phyloP scores from a whole-genome alignment of 371 early-diverging fungal genomes.

The Choanephora cucurbitarum region DNA sequence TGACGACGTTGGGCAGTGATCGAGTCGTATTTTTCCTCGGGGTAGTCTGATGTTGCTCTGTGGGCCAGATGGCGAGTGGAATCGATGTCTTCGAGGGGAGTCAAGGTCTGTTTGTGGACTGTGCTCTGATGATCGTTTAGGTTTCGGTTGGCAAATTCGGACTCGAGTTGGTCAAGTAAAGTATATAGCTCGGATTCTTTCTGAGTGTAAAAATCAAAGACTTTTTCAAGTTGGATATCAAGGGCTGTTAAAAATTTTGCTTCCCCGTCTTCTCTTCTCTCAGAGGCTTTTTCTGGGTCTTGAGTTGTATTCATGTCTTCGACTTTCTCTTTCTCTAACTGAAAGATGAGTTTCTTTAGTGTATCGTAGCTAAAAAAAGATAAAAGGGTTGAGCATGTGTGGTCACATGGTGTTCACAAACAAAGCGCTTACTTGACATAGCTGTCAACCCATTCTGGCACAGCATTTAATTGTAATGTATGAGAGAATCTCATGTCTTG shows the following conservation, averaged over 20 bases:
- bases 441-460: slow-evolving; percentile 89
- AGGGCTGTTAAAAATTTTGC: slow-evolving; percentile 66
- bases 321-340: slow-evolving; percentile 83
- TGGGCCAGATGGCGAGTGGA: slow-evolving; percentile 21
- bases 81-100: slow-evolving; percentile 23
- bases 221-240: slow-evolving; percentile 81
- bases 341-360: slow-evolving; percentile 88
- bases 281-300: slow-evolving; percentile 27
- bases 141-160: slow-evolving; percentile 4
- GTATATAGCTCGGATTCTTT: slow-evolving; percentile 78
- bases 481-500: slow-evolving; percentile 87
- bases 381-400: background rate
- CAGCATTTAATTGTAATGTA: slow-evolving; percentile 85
- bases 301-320: slow-evolving; percentile 34
- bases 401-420: background rate
- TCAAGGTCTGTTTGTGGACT: background rate
- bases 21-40: slow-evolving; percentile 10
- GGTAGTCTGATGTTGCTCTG: slow-evolving; percentile 5
- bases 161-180: slow-evolving; percentile 27
- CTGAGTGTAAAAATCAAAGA: slow-evolving; percentile 76
- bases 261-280: slow-evolving; percentile 17
- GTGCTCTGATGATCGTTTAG: background rate
- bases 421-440: slow-evolving; percentile 69
- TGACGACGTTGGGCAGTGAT: slow-evolving; percentile 15
- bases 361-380: slow-evolving; percentile 69